phyloP scores from a whole-genome alignment of 768 basidiomycete genomes.

The Lactifluus subvellereus region DNA sequence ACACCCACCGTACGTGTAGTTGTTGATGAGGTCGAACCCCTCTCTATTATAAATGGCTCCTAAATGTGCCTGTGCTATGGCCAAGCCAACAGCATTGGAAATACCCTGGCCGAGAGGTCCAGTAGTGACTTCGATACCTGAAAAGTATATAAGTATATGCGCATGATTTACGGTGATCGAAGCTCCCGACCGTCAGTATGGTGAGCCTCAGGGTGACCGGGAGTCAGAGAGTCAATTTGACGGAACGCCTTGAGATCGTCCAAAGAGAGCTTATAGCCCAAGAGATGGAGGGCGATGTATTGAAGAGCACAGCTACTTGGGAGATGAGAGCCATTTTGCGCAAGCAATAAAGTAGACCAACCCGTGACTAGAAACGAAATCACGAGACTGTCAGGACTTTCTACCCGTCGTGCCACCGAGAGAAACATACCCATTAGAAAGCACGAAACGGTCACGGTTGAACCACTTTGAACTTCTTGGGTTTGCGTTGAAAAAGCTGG shows the following conservation, averaged over 20 bases:
- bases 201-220: constrained; percentile 83
- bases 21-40: constrained; percentile 72
- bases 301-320: constrained; percentile 77
- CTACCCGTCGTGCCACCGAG: neutral
- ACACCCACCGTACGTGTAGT: constrained; percentile 78
- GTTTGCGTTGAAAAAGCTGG: constrained; percentile 81
- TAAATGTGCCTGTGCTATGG: constrained; percentile 88
- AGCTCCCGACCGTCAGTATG: constrained; percentile 52
- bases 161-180: constrained; percentile 1
- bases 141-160: constrained; percentile 13
- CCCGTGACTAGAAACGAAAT: constrained; percentile 54
- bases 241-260: constrained; percentile 94
- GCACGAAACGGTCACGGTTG: constrained; percentile 95
- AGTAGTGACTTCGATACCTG: constrained; percentile 86
- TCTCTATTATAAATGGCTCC: constrained; percentile 88
- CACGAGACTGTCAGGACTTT: constrained; percentile 12
- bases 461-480: constrained; percentile 89
- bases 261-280: constrained; percentile 87
- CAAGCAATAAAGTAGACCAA: constrained; percentile 37
- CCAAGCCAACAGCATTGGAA: constrained; percentile 88
- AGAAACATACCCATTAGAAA: constrained; percentile 79
- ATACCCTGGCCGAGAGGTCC: constrained; percentile 96
- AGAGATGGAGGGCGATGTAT: constrained; percentile 85
- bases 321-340: neutral
- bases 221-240: constrained; percentile 83